A percentile compares a stretch with the other conserved stretches of the same genome.
These are phyloP conservation scores for Dryadomyces quercivorus DNA, from an alignment of 2,329 filamentous ascomycete species.

Conservation along the genomic window DNA sequence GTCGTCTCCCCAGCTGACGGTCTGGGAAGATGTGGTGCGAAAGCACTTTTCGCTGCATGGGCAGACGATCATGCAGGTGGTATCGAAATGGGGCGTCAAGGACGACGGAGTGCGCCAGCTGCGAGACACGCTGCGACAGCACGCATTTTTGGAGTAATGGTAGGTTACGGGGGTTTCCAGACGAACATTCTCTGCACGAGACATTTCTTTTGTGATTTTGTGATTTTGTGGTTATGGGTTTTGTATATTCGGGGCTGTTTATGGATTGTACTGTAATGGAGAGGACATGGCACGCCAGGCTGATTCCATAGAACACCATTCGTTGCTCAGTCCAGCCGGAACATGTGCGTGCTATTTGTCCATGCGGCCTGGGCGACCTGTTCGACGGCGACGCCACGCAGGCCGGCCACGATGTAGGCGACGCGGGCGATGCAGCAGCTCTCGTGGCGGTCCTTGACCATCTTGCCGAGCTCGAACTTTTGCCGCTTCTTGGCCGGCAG, in stretches of 20 bases:
- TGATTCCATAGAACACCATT: not conserved
- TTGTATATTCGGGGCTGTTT: not conserved
- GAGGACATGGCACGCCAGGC: not conserved
- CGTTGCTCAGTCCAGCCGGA: conserved; percentile 4
- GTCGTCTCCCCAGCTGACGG: conserved; percentile 4
- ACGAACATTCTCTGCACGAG: not conserved
- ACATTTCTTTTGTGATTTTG: not conserved
- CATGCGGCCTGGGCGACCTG: conserved; percentile 28
- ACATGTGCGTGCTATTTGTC: conserved; percentile 23
- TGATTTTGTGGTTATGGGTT: not conserved
- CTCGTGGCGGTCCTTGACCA: conserved; percentile 40
- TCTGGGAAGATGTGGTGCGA: conserved; percentile 16
- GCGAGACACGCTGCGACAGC: not conserved
- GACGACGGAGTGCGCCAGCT: conserved; percentile 1
- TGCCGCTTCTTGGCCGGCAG: conserved; percentile 34
- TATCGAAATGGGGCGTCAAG: conserved; percentile 7
- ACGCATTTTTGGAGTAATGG: not conserved
- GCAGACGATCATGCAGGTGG: conserved; percentile 10
- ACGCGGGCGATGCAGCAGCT: conserved; percentile 35
- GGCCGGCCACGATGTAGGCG: conserved; percentile 32
- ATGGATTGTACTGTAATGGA: too few relatives aligned
- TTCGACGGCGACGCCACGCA: conserved; percentile 29
- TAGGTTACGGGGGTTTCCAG: not conserved
- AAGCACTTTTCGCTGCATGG: conserved; percentile 15
- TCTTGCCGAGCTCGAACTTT: conserved; percentile 29